Conservation (phyloP, 2,329 filamentous ascomycete genomes). For the Clarireedia paspali region DNA sequence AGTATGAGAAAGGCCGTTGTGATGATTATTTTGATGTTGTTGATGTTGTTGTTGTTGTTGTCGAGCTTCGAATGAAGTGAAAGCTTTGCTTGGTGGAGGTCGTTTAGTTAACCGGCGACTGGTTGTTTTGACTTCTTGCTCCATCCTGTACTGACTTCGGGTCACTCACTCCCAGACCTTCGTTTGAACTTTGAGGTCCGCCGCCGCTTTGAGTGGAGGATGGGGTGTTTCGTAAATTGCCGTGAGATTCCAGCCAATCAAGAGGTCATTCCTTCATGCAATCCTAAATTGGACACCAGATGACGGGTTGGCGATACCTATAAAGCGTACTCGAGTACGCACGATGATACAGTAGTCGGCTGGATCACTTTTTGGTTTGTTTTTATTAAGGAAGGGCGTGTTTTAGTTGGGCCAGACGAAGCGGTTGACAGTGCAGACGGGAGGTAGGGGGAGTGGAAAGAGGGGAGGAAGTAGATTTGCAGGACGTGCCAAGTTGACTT, state of each 20-base stretch:
- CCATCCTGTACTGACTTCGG: constrained; percentile 21
- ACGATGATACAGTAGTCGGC: no score
- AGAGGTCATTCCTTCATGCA: constrained; percentile 4
- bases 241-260: constrained; percentile 7
- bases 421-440: background rate
- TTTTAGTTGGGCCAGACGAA: background rate
- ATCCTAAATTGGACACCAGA: constrained; percentile 5
- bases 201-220: constrained; percentile 10
- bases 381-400: background rate
- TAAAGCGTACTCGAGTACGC: background rate
- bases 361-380: background rate
- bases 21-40: background rate
- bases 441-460: background rate
- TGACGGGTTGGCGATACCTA: background rate
- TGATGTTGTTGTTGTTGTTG: constrained; percentile 19
- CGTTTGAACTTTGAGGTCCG: constrained; percentile 8
- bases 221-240: constrained; percentile 10
- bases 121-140: constrained; percentile 22
- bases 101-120: constrained; percentile 54
- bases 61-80: constrained; percentile 42
- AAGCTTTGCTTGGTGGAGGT: constrained; percentile 30
- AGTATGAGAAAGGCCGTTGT: constrained; percentile 38
- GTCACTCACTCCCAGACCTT: constrained; percentile 8
- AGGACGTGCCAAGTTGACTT: no score
- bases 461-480: no score